Evolutionary conservation across 2,329 filamentous ascomycete genomes (phyloP), one percentile per base, ranked within the genome.

Genomic region (Aureobasidium pullulans): DNA sequence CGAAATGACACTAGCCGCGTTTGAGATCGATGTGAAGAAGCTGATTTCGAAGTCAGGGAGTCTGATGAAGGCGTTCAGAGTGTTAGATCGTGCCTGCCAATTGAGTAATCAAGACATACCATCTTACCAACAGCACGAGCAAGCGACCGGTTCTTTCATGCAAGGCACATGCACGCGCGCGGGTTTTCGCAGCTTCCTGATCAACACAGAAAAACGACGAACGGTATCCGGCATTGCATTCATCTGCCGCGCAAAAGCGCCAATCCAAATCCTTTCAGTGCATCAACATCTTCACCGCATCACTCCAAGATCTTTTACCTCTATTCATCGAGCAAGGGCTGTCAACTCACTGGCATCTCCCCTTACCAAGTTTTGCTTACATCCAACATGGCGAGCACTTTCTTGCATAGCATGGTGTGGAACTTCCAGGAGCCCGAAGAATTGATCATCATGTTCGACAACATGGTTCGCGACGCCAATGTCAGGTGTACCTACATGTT

Each of bases 321-420:
- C n/a, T 31, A 19, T 13, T 54, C 10, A 8, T 16, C 31, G 8
- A 2, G 10, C 48, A 16, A 13, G 40, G 11, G 15, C 23, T 31
- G 23, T 9, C 23, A 16, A 4, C 13, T 2, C 4, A 15, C 34
- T 43, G 37, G 32, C 46, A 7, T 32, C 40, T 46, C 11, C 31
- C 42, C 11, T 8, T 42, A 31, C 23, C 16, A 9, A 52, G 9
- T 7, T 28, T 15, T 39, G 9, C 8, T 34, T 3, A 23, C 59
- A 40, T 2, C 19, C n/a, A 64, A 9, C 31, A 69, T 67, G 64
- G 60, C 61, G 23, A 61, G 62, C 13, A 61, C 66, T 8, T 70
- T 69, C 62, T 47, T 67, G 49, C 68, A 71, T 58, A 59, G 63
- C 9, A 65, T 67, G 2, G 58, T 68, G 23, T 69, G 69, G 59